Conservation (phyloP, 73 alveolate species). For the Paramecium pentaurelia region DNA sequence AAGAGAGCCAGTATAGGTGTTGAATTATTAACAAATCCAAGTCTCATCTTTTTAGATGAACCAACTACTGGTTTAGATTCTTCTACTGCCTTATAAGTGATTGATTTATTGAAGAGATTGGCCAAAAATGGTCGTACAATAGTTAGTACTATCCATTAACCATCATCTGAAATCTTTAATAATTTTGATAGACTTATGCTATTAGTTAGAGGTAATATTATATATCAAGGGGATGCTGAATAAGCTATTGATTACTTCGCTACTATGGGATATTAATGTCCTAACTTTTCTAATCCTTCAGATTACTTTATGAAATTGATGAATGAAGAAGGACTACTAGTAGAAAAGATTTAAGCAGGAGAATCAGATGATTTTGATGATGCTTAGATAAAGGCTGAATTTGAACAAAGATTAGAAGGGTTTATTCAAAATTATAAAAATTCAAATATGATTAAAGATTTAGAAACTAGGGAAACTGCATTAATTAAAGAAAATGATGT, state of each 20-base stretch:
- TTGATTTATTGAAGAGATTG: conserved; percentile 66
- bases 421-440: background rate
- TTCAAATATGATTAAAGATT: conserved; percentile 14
- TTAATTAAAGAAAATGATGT: conserved; percentile 40
- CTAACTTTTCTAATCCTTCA: conserved; percentile 77
- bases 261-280: conserved; percentile 69
- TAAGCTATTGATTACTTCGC: conserved; percentile 69
- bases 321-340: conserved; percentile 60
- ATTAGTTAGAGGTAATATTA: conserved; percentile 75
- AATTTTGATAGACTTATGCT: conserved; percentile 75
- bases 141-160: conserved; percentile 80
- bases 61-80: conserved; percentile 91
- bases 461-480: conserved; percentile 25
- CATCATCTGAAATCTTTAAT: conserved; percentile 78
- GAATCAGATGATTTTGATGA: conserved; percentile 48
- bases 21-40: conserved; percentile 84
- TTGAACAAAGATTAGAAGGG: conserved; percentile 32
- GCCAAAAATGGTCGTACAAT: conserved; percentile 76
- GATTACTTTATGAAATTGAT: conserved; percentile 66
- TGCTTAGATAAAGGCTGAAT: conserved; percentile 26
- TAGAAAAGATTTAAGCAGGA: conserved; percentile 54
- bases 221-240: conserved; percentile 75
- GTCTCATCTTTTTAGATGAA: conserved; percentile 82
- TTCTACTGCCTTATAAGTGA: conserved; percentile 78
- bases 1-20: conserved; percentile 85